Conservation (phyloP, 139 green algal species). For the Chlamydomonas sp. region DNA sequence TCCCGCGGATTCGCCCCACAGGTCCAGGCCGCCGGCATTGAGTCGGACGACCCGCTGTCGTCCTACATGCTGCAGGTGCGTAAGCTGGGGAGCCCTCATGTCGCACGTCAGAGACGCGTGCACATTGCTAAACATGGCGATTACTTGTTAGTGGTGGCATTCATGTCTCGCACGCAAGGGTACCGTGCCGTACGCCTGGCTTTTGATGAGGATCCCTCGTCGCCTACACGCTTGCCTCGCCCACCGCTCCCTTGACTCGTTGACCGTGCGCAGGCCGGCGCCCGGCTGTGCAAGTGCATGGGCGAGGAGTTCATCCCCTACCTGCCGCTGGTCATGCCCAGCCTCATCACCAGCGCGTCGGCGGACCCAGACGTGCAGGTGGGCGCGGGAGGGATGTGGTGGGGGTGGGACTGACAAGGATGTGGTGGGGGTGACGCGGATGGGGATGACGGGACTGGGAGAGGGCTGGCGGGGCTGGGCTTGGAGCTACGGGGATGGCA, state of each 20-base stretch:
- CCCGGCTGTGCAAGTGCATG: conserved; percentile 97
- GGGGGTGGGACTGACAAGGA: neutral
- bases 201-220: no score
- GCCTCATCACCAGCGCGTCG: conserved; percentile 79
- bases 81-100: neutral
- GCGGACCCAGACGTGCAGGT: conserved; percentile 94
- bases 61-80: conserved; percentile 91
- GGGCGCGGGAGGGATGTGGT: neutral
- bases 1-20: neutral
- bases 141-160: no score
- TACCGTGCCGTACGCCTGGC: no score
- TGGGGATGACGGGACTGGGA: neutral
- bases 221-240: no score
- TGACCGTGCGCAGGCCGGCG: conserved; percentile 84
- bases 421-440: neutral
- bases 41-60: conserved; percentile 79
- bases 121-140: no score
- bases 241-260: no score
- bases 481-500: neutral
- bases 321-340: conserved; percentile 93
- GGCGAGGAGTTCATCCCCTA: conserved; percentile 97
- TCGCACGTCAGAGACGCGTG: no score
- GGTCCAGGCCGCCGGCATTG: conserved; percentile 63
- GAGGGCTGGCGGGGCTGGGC: neutral
- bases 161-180: no score